These are phyloP conservation scores for Pyrrhoderma noxium DNA, from an alignment of 1,284 basidiomycete genomes.

Conservation along the genomic window DNA sequence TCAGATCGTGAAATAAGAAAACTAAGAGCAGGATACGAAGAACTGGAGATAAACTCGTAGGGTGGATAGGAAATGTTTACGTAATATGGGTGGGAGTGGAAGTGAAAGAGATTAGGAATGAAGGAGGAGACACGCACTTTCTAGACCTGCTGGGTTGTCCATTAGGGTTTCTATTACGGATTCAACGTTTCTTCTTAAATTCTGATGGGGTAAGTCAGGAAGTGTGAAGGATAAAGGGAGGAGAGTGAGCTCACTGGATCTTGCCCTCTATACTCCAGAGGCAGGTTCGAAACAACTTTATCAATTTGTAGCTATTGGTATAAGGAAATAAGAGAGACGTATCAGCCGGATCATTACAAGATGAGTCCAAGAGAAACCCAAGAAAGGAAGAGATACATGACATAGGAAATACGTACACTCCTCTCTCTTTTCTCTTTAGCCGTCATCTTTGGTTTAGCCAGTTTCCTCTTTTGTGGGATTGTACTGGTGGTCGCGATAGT, in stretches of 20 bases:
- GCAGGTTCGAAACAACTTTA: conserved; percentile 69
- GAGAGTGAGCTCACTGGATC: conserved; percentile 55
- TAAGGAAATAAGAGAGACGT: background rate
- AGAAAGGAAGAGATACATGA: too few relatives aligned
- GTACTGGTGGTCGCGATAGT: conserved; percentile 15
- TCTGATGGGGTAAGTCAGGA: conserved; percentile 33
- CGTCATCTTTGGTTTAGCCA: conserved; percentile 54
- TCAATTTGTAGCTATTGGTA: conserved; percentile 64
- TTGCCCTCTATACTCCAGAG: conserved; percentile 84
- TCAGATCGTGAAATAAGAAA: conserved; percentile 1
- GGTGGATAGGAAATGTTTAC: too few relatives aligned
- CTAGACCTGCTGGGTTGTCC: conserved; percentile 48
- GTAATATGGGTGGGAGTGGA: too few relatives aligned
- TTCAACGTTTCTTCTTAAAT: conserved; percentile 70
- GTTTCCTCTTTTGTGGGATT: conserved; percentile 44
- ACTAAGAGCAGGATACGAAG: too few relatives aligned
- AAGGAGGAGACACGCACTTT: too few relatives aligned
- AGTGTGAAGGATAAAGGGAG: background rate
- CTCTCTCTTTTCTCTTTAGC: conserved; percentile 81
- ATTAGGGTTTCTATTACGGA: conserved; percentile 64
- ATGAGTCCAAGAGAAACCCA: too few relatives aligned
- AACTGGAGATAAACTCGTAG: conserved; percentile 1
- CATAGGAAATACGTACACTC: conserved; percentile 37
- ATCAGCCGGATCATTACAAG: background rate
- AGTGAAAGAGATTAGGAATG: too few relatives aligned